Evolutionary conservation across 257 asterid genomes (phyloP), one percentile per base, ranked within the genome.

Genomic region (Linaria vulgaris): DNA sequence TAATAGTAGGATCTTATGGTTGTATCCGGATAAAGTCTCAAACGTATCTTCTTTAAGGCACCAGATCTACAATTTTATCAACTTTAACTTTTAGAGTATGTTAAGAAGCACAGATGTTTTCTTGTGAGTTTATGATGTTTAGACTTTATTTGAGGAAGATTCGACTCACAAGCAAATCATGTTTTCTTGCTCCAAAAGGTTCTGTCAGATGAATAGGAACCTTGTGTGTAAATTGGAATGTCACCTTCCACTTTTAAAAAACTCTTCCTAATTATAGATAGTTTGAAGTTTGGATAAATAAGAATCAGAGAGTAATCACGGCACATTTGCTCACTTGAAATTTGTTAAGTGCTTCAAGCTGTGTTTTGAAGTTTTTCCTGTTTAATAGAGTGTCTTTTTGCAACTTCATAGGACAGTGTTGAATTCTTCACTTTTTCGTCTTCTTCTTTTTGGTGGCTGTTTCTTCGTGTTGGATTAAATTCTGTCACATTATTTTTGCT

Each of bases 401-500:
- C 38, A 22, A 57, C 59, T 46, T 54, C 20, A 50, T 51, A n/a
- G 56, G 61, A 38, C 50, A 22, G 30, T 3, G n/a, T 30, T 38
- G 38, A 6, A 50, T 63, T 61, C 41, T 43, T 16, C 39, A 49
- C 43, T 13, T n/a, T 56, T 31, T 19, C 15, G 38, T 38, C 21
- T 5, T 19, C 31, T 56, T 19, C 15, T 58, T 38, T 39, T 6
- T 37, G 38, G 17, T 6, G 41, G 10, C 11, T 3, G 10, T 38
- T 57, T 64, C 17, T 21, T 19, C 14, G 39, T 14, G 17, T 64
- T 30, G 10, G 63, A 16, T 50, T 17, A 25, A 41, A 23, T 41
- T 41, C 47, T 17, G 24, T 15, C 23, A 41, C 3, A 8, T 45
- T 51, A n/a, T 48, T 66, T 72, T 22, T 56, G 52, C 19, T 68